These are phyloP conservation scores for Blakeslea trispora DNA, from an alignment of 371 early-diverging fungal genomes.

Conservation along the genomic window DNA sequence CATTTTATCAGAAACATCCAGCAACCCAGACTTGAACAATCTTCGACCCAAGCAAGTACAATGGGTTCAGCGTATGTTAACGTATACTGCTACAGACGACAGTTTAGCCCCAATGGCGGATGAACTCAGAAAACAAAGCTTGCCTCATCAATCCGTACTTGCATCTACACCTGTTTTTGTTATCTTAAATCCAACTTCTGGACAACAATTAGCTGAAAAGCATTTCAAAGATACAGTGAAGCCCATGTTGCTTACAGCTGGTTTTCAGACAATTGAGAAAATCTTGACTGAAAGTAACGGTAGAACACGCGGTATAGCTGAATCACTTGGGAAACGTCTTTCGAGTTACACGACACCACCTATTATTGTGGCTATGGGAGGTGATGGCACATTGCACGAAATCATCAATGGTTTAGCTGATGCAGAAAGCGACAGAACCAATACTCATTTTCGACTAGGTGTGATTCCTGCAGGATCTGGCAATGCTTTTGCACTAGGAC, in stretches of 20 bases:
- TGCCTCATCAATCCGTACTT: too few relatives aligned
- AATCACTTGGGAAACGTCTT: constrained; percentile 7
- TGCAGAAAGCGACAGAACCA: neutral
- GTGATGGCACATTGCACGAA: constrained; percentile 54
- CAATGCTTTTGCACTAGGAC: constrained; percentile 47
- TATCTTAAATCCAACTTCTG: constrained; percentile 28
- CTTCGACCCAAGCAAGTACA: too few relatives aligned
- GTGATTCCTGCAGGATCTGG: constrained; percentile 49
- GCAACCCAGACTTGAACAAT: too few relatives aligned
- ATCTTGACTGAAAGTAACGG: constrained; percentile 10
- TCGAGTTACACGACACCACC: neutral
- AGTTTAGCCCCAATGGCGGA: too few relatives aligned
- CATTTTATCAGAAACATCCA: too few relatives aligned
- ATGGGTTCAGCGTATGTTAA: too few relatives aligned
- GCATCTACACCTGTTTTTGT: constrained; percentile 4
- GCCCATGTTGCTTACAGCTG: constrained; percentile 29
- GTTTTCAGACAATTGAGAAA: constrained; percentile 7
- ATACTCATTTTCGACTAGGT: constrained; percentile 27
- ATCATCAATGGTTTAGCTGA: constrained; percentile 47
- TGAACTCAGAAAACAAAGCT: too few relatives aligned
- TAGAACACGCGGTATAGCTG: constrained; percentile 15
- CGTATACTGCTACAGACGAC: too few relatives aligned
- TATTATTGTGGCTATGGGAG: constrained; percentile 28
- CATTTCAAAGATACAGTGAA: constrained; percentile 22
- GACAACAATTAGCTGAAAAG: constrained; percentile 9